Evolutionary conservation across 139 green algal species (phyloP), one percentile per base, ranked within the genome.

Genomic region (Mychonastes homosphaera): DNA sequence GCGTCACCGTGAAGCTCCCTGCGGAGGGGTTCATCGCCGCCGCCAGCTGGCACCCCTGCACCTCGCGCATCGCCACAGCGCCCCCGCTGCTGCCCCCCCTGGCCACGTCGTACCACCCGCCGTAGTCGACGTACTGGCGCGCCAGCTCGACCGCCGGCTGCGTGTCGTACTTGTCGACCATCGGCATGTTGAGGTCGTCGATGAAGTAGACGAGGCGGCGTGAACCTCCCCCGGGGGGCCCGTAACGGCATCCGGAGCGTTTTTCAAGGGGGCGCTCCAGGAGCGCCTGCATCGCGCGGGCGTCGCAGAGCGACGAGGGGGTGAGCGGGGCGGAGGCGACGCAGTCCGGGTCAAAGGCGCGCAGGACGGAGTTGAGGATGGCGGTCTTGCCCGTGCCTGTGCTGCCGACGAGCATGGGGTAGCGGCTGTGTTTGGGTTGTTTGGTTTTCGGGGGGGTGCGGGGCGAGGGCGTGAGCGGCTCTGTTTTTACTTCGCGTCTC

Each of bases 101-200:
- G 7, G 44, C 44, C 13, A 15, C 38, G 13, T 45, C 13, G 38
- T 45, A 84, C 88, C 88, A 96, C 33, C 87, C 88, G 27, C 76
- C 49, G 62, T 93, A 94, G 74, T 96, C 88, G 2, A 94, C 70
- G 62, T 69, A 74, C 74, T 96, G 88, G 13, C 88, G 72, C 38
- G 88, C 64, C 30, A 96, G 79, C 77, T 95, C 88, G 49, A 95
- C 84, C 15, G 87, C 85, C 1, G 70, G 80, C 71, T 95, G 87
- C 10, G 88, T 96, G 74, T 94, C 85, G 48, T 95, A 96, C 76
- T 95, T 95, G 80, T 96, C 88, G 13, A 87, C 74, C 29, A 77
- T 82, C 0, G 88, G 84, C 87, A 95, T 92, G 73, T 94, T 95
- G 56, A 89, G 76, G 74, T 94, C 87, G 56, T 96, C 88, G 6